Evolutionary conservation across 768 basidiomycete species (phyloP).

Genomic region (Leccinum olivaceopallidum): DNA sequence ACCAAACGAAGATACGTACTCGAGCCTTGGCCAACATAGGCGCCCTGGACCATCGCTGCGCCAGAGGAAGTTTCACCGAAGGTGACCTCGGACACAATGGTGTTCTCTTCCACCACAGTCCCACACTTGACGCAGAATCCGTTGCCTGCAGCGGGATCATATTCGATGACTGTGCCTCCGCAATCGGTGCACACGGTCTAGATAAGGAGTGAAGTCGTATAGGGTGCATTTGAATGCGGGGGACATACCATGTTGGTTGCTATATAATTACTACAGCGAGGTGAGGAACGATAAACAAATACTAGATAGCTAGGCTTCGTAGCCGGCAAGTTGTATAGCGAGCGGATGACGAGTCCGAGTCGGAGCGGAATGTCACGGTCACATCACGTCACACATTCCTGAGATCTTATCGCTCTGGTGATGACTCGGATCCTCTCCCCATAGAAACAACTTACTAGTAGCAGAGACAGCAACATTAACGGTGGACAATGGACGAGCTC

Average conservation of each 20-base stretch:
- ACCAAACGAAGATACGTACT: constrained; percentile 55
- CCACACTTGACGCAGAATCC: constrained; percentile 87
- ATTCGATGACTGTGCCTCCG: constrained; percentile 82
- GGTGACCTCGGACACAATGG: constrained; percentile 89
- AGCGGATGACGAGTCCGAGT: not conserved
- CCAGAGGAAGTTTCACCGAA: constrained; percentile 95
- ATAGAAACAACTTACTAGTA: not conserved
- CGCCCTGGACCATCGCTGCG: constrained; percentile 94
- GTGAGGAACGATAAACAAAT: not conserved
- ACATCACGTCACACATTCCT: constrained; percentile 15
- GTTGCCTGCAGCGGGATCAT: constrained; percentile 81
- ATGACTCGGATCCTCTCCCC: not conserved
- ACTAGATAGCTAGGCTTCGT: not conserved
- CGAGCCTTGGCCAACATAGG: constrained; percentile 87
- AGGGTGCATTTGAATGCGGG: not conserved
- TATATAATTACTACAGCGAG: not conserved
- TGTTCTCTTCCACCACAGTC: constrained; percentile 89
- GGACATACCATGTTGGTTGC: constrained; percentile 20
- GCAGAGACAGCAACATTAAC: not conserved
- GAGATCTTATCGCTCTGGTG: constrained; percentile 9
- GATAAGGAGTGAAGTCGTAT: constrained; percentile 2
- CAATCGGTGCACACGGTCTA: constrained; percentile 74
- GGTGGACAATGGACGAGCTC: constrained; percentile 74
- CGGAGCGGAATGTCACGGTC: constrained; percentile 3
- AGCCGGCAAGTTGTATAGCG: not conserved